Percentiles rank a stretch among this genome's conserved stretches.
phyloP scores from a whole-genome alignment of 1,284 basidiomycete genomes.

The Anthracocystis panici-leucophaei region DNA sequence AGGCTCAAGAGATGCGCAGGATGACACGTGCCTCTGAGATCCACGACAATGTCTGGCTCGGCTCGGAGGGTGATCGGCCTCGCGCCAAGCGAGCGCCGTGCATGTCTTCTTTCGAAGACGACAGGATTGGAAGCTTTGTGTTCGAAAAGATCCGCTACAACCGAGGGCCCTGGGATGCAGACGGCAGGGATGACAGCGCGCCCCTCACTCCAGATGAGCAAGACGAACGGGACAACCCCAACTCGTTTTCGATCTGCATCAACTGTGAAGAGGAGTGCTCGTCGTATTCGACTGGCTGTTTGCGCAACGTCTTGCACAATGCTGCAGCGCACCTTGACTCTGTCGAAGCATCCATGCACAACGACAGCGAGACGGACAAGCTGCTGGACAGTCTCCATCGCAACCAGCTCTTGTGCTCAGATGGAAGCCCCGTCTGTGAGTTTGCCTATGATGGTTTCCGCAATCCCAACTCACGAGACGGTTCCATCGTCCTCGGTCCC shows the following conservation, averaged over 20 bases:
- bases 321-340: conserved; percentile 73
- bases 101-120: neutral
- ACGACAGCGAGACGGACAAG: conserved; percentile 75
- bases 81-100: conserved; percentile 8
- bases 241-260: conserved; percentile 83
- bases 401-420: conserved; percentile 71
- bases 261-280: conserved; percentile 78
- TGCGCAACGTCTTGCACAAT: conserved; percentile 72
- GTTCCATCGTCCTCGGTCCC: conserved; percentile 60
- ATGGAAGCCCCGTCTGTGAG: conserved; percentile 12
- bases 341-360: conserved; percentile 74
- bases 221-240: conserved; percentile 76
- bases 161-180: neutral
- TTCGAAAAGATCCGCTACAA: neutral
- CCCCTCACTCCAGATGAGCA: conserved; percentile 38
- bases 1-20: conserved; percentile 89
- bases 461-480: conserved; percentile 26
- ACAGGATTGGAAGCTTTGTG: conserved; percentile 1
- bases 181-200: conserved; percentile 31
- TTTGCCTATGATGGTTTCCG: conserved; percentile 20
- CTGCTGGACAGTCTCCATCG: conserved; percentile 75
- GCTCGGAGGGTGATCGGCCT: conserved; percentile 57
- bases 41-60: conserved; percentile 73
- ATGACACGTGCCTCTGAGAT: conserved; percentile 88
- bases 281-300: conserved; percentile 70